Evolutionary conservation across 2,329 filamentous ascomycete genomes (phyloP).

Genomic region (Fusarium bulbicola): DNA sequence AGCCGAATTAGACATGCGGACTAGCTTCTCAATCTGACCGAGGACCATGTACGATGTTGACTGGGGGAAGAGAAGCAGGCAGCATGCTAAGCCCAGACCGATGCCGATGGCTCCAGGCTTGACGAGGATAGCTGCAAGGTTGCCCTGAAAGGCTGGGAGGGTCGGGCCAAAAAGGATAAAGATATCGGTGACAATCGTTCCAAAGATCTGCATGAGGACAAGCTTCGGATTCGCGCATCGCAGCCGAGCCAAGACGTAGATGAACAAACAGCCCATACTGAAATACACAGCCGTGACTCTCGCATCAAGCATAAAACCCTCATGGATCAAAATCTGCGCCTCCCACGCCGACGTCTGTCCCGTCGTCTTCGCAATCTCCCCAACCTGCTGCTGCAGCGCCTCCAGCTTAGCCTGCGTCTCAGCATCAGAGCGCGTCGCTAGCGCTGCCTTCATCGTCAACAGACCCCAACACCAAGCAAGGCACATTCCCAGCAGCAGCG

Average conservation of each 20-base stretch:
- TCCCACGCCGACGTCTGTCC: conserved; percentile 38
- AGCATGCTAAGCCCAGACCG: conserved; percentile 55
- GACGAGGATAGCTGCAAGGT: conserved; percentile 48
- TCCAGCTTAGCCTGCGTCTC: conserved; percentile 49
- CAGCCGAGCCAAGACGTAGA: conserved; percentile 55
- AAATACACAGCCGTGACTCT: conserved; percentile 52
- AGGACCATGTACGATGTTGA: conserved; percentile 58
- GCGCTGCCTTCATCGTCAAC: conserved; percentile 58
- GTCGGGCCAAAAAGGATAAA: conserved; percentile 56
- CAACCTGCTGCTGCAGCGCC: conserved; percentile 49
- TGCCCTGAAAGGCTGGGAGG: conserved; percentile 35
- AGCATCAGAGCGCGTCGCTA: conserved; percentile 51
- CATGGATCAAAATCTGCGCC: conserved; percentile 50
- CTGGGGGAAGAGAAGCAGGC: conserved; percentile 58
- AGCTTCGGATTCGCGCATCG: conserved; percentile 57
- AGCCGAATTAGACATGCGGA: conserved; percentile 45
- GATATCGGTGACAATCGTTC: conserved; percentile 56
- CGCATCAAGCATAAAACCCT: conserved; percentile 59
- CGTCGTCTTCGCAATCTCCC: conserved; percentile 43
- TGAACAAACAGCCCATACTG: conserved; percentile 53
- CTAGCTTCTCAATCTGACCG: conserved; percentile 43
- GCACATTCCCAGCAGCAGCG: conserved; percentile 57
- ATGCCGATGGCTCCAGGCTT: conserved; percentile 57
- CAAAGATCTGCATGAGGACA: conserved; percentile 55
- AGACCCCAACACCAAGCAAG: conserved; percentile 61